Evolutionary conservation across 2,329 filamentous ascomycete species (phyloP), one percentile per base, ranked within the genome.

Genomic region (Botryosphaeria dothidea): DNA sequence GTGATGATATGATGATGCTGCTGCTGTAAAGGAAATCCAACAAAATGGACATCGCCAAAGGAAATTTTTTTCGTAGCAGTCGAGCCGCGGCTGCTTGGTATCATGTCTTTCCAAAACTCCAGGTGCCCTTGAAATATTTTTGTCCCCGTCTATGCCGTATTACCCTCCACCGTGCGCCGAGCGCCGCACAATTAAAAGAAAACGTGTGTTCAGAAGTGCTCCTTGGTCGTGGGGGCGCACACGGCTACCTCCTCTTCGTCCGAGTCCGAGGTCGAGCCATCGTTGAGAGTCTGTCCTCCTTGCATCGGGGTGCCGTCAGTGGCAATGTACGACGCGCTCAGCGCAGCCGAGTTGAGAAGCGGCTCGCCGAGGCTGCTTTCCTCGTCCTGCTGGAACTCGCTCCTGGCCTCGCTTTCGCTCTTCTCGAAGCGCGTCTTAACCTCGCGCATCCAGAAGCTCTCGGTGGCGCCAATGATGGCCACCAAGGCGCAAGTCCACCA

Each of bases 401-500:
- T 57, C 4, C 25, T 27, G 3, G 29, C 64, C 38, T 65, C 70
- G 25, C 65, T 54, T n/a, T 62, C 64, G 38, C n/a, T 45, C 49
- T 66, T 63, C 51, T 66, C 64, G 27, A 65, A 65, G 31, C 70
- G 72, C 66, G 71, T 81, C 29, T 82, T 80, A 15, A 85, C 82
- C 71, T 94, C 91, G 38, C 87, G 87, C 78, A 97, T 91, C 74
- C 87, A 88, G 66, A 92, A 83, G 76, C 90, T 92, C 71, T 95
- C 82, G 58, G 91, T 79, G 1, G 90, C 92, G 51, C 93, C 95
- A 15, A 88, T 77, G 11, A 92, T 79, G 36, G 92, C 92, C 34
- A 97, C 87, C 3, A 90, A 72, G 8, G 90, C 92, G 69, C 90
- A 93, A 67, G 88, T 89, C 95, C 95, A 99, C 94, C 95, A 99